Percentiles rank a stretch among this genome's conserved stretches.
Conservation (phyloP, 2,329 filamentous ascomycete genomes). For the Tolypocladium tundrense region DNA sequence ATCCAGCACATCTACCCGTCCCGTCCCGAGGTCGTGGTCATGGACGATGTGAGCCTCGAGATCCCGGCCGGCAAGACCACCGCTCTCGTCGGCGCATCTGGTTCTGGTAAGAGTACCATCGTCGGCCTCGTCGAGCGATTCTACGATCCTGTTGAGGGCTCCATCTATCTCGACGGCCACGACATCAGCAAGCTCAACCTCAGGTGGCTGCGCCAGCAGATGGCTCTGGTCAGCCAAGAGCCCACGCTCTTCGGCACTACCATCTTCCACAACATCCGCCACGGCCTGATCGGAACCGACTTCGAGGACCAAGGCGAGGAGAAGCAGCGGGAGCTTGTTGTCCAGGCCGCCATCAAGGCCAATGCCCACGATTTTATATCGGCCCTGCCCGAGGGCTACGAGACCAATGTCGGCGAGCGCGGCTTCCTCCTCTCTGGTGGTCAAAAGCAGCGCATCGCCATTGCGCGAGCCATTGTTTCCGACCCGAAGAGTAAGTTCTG, state of each 20-base stretch:
- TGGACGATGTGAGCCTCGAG: slow-evolving; percentile 68
- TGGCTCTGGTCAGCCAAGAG: slow-evolving; percentile 88
- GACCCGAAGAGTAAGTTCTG: slow-evolving; percentile 60
- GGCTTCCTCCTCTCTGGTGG: slow-evolving; percentile 89
- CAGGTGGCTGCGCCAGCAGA: slow-evolving; percentile 83
- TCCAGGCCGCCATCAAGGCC: slow-evolving; percentile 76
- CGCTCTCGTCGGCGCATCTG: slow-evolving; percentile 86
- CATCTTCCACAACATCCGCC: slow-evolving; percentile 82
- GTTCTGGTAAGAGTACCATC: slow-evolving; percentile 90
- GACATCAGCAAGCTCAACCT: slow-evolving; percentile 77
- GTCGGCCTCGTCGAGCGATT: slow-evolving; percentile 90
- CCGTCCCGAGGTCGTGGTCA: slow-evolving; percentile 78
- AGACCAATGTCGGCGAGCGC: slow-evolving; percentile 91
- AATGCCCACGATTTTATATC: slow-evolving; percentile 92
- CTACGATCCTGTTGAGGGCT: slow-evolving; percentile 77
- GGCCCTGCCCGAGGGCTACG: slow-evolving; percentile 73
- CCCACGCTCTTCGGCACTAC: slow-evolving; percentile 83
- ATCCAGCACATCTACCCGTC: slow-evolving; percentile 94
- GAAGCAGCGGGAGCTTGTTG: slow-evolving; percentile 58
- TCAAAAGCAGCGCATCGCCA: slow-evolving; percentile 94
- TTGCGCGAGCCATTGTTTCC: slow-evolving; percentile 80
- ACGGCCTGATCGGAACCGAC: slow-evolving; percentile 78
- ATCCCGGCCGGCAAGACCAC: slow-evolving; percentile 88
- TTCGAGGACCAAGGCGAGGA: slow-evolving; percentile 59
- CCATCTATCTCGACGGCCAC: slow-evolving; percentile 70